Evolutionary conservation across 495 filamentous ascomycete species (phyloP), one percentile per base, ranked within the genome.

Genomic region (Stereocaulon alpinum): DNA sequence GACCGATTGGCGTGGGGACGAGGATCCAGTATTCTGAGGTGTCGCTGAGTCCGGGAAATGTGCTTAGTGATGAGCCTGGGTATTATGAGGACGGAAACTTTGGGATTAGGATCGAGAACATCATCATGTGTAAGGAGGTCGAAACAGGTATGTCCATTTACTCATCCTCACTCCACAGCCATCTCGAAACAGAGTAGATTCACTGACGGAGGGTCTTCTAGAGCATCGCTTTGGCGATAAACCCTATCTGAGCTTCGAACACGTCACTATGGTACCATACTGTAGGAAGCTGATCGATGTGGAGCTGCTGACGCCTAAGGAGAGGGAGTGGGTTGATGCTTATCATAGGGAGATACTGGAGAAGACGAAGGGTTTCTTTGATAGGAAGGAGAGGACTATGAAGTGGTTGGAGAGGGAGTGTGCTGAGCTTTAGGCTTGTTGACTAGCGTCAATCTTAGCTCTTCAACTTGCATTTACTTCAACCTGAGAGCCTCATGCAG

Each of bases 71-170:
- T 68, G 82, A 99, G 70, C 94, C 93, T 15, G 94, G 94, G 34
- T 99, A 91, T 74, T 99, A 99, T 73, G 94, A 97, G 72, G 94
- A 99, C 66, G 94, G 91, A 48, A 84, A 85, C 11, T 99, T 94
- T 67, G 94, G 94, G n/a, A 95, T 99, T 66, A 87, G 94, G 34
- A 97, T 96, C 66, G 94, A 99, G 74, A 97, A 89, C 65, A 73
- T 99, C 59, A 81, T 95, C 61, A 88, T 96, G 81, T 88, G 89
- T 18, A 85, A 83, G 63, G 90, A 96, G 67, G 86, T 85, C 17
- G 74, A 95, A 68, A 95, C 92, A 7, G 6, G 34, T 37, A 37
- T 37, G 34, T 37, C 12, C 7, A 10, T 6, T 37, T 9, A 2
- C 34, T 7, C 2, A 37, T 11, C 2, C 3, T 10, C 7, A 37